A percentile compares a stretch with the other conserved stretches of the same genome.
Conservation (phyloP, 2,329 filamentous ascomycete species). For the Trichoderma cornu-damae region DNA sequence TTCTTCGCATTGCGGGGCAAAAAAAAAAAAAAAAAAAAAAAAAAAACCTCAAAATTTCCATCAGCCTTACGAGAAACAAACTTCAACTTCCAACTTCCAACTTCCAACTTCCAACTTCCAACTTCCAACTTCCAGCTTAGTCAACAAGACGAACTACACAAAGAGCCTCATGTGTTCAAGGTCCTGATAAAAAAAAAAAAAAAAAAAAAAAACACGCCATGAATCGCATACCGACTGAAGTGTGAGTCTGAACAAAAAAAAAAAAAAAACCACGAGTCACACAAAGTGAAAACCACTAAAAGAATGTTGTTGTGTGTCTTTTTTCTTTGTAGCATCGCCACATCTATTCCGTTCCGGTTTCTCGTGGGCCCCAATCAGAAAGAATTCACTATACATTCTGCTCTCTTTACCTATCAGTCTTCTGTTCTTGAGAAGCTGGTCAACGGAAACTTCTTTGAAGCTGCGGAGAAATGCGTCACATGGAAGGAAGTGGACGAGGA, state of each 20-base stretch:
- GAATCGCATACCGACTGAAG: background rate
- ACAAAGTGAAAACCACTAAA: too few relatives aligned
- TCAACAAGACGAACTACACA: too few relatives aligned
- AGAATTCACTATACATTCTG: slow-evolving; percentile 20
- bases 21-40: too few relatives aligned
- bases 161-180: too few relatives aligned
- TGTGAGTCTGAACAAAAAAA: background rate
- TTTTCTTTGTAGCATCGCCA: background rate
- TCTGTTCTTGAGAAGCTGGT: slow-evolving; percentile 14
- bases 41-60: too few relatives aligned
- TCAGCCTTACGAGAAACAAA: too few relatives aligned
- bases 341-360: slow-evolving; percentile 17
- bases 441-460: slow-evolving; percentile 18
- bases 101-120: too few relatives aligned
- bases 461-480: slow-evolving; percentile 9
- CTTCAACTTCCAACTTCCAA: too few relatives aligned
- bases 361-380: slow-evolving; percentile 15
- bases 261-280: background rate
- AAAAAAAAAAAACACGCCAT: background rate
- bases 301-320: too few relatives aligned
- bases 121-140: too few relatives aligned
- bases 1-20: too few relatives aligned
- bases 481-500: slow-evolving; percentile 17
- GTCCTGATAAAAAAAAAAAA: background rate
- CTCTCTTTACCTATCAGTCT: slow-evolving; percentile 19